Evolutionary conservation across 202 grass and related monocot genomes (phyloP).

Genomic region (Panicum hallii): DNA sequence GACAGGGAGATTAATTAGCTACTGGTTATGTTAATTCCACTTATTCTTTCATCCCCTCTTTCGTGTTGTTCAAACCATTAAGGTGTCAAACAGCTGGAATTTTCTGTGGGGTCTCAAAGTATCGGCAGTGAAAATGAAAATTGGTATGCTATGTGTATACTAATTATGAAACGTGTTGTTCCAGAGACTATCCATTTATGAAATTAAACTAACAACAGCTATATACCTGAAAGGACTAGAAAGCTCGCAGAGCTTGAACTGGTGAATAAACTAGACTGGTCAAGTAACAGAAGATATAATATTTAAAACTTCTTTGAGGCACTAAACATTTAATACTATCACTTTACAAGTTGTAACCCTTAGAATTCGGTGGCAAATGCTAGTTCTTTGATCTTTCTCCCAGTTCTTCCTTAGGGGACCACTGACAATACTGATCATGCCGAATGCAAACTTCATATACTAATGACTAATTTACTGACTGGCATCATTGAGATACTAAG

Average conservation of each 20-base stretch:
- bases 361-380: background rate
- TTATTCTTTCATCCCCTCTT: background rate
- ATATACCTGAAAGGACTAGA: conserved; percentile 30
- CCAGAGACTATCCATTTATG: background rate
- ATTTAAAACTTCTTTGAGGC: conserved; percentile 1
- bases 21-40: background rate
- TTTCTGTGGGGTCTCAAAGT: background rate
- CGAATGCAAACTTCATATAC: background rate
- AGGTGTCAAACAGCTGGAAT: background rate
- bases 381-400: background rate
- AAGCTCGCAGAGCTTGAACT: conserved; percentile 1
- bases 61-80: background rate
- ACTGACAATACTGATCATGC: conserved; percentile 15
- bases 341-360: conserved; percentile 7
- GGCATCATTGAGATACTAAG: conserved; percentile 28
- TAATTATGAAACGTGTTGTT: background rate
- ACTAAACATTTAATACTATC: conserved; percentile 19
- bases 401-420: conserved; percentile 19
- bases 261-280: background rate
- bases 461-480: conserved; percentile 41
- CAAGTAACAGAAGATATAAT: background rate
- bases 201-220: background rate
- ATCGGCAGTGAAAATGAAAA: background rate
- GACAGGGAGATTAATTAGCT: background rate
- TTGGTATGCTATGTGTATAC: background rate